phyloP scores from a whole-genome alignment of 345 rosid genomes.

The Hibiscus tridactylites region DNA sequence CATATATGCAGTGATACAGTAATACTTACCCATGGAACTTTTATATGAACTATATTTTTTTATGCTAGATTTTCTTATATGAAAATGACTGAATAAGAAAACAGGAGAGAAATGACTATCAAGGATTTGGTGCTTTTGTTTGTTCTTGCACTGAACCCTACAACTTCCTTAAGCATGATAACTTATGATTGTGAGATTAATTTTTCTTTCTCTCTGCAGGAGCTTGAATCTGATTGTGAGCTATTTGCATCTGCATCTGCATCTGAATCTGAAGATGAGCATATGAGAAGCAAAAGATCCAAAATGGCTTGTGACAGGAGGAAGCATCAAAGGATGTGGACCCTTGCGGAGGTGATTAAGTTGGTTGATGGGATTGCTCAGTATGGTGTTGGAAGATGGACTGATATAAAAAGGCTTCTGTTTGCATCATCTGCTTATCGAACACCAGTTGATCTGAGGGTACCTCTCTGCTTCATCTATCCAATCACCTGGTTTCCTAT shows the following conservation, averaged over 20 bases:
- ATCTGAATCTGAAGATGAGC: slow-evolving; percentile 59
- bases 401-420: slow-evolving; percentile 63
- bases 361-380: slow-evolving; percentile 80
- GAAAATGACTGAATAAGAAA: background rate
- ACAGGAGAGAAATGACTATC: background rate
- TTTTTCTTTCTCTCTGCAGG: slow-evolving; percentile 18
- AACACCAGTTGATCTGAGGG: slow-evolving; percentile 89
- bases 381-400: slow-evolving; percentile 91
- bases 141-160: too few relatives aligned
- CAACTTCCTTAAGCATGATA: slow-evolving; percentile 1
- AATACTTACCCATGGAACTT: background rate
- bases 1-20: background rate
- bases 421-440: slow-evolving; percentile 63
- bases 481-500: background rate
- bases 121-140: background rate
- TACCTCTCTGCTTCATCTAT: slow-evolving; percentile 23
- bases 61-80: background rate
- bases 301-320: slow-evolving; percentile 53
- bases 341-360: slow-evolving; percentile 63
- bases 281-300: slow-evolving; percentile 24
- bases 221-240: slow-evolving; percentile 35
- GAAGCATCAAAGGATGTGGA: slow-evolving; percentile 90
- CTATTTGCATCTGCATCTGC: slow-evolving; percentile 40
- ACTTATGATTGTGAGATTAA: background rate
- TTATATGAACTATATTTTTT: background rate